Conservation (phyloP, 2,329 filamentous ascomycete species). For the Geosmithia flava region DNA sequence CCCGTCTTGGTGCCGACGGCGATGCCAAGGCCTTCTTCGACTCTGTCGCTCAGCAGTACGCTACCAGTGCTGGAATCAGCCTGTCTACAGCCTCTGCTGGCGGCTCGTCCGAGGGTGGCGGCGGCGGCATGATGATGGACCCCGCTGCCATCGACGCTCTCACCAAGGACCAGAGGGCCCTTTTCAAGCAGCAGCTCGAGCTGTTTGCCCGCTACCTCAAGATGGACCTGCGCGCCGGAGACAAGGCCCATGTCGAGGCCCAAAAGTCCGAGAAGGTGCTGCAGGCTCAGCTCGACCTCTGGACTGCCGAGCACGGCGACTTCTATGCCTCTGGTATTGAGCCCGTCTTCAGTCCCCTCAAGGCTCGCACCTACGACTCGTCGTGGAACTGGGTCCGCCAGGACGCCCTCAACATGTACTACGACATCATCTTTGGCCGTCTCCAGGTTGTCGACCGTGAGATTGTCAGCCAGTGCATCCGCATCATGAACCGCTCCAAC, state of each 20-base stretch:
- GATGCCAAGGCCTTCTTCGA: slow-evolving; percentile 93
- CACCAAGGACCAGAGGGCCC: slow-evolving; percentile 87
- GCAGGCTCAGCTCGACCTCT: slow-evolving; percentile 87
- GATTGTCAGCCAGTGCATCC: slow-evolving; percentile 96
- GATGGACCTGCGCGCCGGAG: slow-evolving; percentile 90
- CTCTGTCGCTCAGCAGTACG: slow-evolving; percentile 81
- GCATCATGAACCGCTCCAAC: slow-evolving; percentile 98
- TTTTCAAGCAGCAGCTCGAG: slow-evolving; percentile 98
- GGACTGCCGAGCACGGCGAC: slow-evolving; percentile 91
- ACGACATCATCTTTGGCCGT: slow-evolving; percentile 95
- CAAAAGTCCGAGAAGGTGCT: slow-evolving; percentile 79
- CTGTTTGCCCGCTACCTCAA: slow-evolving; percentile 92
- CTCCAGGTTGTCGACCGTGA: slow-evolving; percentile 89
- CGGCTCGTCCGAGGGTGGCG: slow-evolving; percentile 57
- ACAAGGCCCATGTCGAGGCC: slow-evolving; percentile 79
- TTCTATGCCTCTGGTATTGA: slow-evolving; percentile 93
- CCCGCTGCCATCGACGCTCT: slow-evolving; percentile 92
- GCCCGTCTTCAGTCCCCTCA: slow-evolving; percentile 84
- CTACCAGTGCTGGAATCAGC: slow-evolving; percentile 68
- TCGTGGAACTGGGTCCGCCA: slow-evolving; percentile 99
- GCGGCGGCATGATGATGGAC: slow-evolving; percentile 98
- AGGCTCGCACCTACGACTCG: slow-evolving; percentile 93
- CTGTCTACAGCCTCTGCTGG: slow-evolving; percentile 65
- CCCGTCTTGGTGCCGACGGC: slow-evolving; percentile 76
- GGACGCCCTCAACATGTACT: slow-evolving; percentile 97